phyloP scores from a whole-genome alignment of 768 basidiomycete genomes.

The Pulveroboletus sp. region DNA sequence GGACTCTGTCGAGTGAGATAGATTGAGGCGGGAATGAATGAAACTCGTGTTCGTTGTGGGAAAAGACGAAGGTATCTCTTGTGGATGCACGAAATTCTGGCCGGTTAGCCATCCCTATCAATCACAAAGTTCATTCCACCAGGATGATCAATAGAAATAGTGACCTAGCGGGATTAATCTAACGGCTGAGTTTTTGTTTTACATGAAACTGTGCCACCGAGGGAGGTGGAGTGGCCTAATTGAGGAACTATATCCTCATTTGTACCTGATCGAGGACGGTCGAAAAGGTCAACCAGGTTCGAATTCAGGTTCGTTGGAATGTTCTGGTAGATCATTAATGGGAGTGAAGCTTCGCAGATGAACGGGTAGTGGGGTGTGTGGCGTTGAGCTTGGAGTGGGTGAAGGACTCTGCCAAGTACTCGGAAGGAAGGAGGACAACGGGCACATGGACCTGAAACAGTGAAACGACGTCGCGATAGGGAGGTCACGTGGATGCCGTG shows the following conservation, averaged over 20 bases:
- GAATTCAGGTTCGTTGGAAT: too few species aligned
- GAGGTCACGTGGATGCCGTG: neutral
- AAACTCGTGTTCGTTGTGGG: neutral
- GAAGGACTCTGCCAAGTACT: too few species aligned
- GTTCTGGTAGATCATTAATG: neutral
- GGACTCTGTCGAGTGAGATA: neutral
- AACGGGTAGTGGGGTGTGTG: too few species aligned
- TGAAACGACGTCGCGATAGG: too few species aligned
- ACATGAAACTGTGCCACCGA: neutral
- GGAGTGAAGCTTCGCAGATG: too few species aligned
- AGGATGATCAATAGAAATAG: neutral
- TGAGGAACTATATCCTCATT: neutral
- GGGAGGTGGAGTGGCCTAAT: neutral
- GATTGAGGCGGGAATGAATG: neutral
- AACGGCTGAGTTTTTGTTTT: too few species aligned
- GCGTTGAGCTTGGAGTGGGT: too few species aligned
- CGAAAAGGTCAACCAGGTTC: too few species aligned
- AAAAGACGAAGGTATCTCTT: neutral
- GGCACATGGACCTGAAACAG: too few species aligned
- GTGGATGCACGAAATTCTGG: neutral
- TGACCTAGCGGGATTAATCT: constrained; percentile 1
- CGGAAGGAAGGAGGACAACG: too few species aligned
- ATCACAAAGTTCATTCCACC: constrained; percentile 1
- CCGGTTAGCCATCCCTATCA: neutral
- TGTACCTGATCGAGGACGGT: neutral